Base-by-base conservation (phyloP, 495 filamentous ascomycete genomes). In the Podospora bellae-mahoneyi region DNA sequence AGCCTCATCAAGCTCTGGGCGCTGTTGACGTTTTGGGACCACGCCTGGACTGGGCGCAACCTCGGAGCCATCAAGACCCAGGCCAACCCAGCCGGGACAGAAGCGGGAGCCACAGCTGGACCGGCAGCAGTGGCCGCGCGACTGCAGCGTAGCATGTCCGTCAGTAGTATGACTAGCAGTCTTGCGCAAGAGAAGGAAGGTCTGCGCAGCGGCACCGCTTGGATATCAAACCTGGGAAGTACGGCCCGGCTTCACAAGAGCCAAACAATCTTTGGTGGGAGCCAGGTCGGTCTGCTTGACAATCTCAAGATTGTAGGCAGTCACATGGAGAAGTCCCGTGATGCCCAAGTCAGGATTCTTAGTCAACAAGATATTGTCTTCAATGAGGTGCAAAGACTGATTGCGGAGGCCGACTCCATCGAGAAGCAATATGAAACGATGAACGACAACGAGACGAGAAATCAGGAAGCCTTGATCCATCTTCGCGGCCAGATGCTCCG, bases 1-100 rank as follows among this genome's bases (percentile, higher is more conserved):
- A 80, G 80, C 53, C 69, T 87, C 53, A 84, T 90, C 77, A 90
- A 90, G 77, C 64, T 88, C n/a, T 86, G 84, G 71, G 86, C 87
- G 0, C 72, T 87, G 62, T 70, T 88, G 13, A 90, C 87, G 39
- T 78, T 84, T 67, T 80, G 70, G 68, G 72, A 78, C 63, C 69
- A 66, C 66, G 18, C 59, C 16, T 79, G 77, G 77, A 69, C 66
- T 34, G 77, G 77, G 10, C 67, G 77, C 13, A 48, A 48, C 15
- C 39, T 48, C 3, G 39, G 39, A 48, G 39, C 39, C 2, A 48
- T 48, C 39, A 48, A 48, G 18, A 48, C 39, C 39, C 5, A 48
- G 5, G 39, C 9, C 2, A 48, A 48, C 39, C 39, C 39, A 13
- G 7, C 39, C 15, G 39, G 39, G 15, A 48, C 39, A 16, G 39